Evolutionary conservation across 768 basidiomycete genomes (phyloP).

Genomic region (Albatrellus ellisii): DNA sequence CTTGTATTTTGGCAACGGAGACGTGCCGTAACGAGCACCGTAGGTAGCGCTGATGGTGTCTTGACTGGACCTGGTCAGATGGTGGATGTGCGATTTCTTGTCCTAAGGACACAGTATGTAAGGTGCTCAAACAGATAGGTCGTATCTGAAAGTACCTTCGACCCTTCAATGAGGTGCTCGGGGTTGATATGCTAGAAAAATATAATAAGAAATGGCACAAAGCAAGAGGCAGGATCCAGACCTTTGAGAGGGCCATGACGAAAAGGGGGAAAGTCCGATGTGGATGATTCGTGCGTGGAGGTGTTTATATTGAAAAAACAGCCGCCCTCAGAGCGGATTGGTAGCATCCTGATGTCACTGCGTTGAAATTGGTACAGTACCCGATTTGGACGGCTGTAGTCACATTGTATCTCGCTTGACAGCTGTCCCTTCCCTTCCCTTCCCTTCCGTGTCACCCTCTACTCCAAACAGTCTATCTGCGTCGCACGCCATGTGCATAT

Average conservation of each 20-base stretch:
- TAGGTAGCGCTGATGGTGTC: conserved; percentile 32
- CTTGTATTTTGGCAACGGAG: conserved; percentile 56
- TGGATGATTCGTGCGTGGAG: too few species aligned
- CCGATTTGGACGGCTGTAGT: too few species aligned
- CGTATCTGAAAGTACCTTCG: background rate
- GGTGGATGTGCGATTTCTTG: conserved; percentile 24
- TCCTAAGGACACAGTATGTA: conserved; percentile 23
- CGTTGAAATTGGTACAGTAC: too few species aligned
- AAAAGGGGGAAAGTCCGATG: background rate
- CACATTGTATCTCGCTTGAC: too few species aligned
- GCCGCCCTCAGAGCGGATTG: too few species aligned
- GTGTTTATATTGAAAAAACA: conserved; percentile 1
- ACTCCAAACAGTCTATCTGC: too few species aligned
- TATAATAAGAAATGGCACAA: background rate
- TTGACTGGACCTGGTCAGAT: conserved; percentile 22
- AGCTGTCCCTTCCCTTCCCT: too few species aligned
- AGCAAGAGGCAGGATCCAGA: background rate
- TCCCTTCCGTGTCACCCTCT: too few species aligned
- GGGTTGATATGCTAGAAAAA: conserved; percentile 8
- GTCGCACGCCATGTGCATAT: too few species aligned
- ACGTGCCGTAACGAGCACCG: conserved; percentile 52
- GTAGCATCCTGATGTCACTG: too few species aligned
- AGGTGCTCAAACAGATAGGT: background rate
- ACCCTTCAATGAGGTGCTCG: conserved; percentile 8
- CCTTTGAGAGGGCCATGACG: conserved; percentile 14